Conservation (phyloP, 768 basidiomycete species). For the Trametes cubensis region DNA sequence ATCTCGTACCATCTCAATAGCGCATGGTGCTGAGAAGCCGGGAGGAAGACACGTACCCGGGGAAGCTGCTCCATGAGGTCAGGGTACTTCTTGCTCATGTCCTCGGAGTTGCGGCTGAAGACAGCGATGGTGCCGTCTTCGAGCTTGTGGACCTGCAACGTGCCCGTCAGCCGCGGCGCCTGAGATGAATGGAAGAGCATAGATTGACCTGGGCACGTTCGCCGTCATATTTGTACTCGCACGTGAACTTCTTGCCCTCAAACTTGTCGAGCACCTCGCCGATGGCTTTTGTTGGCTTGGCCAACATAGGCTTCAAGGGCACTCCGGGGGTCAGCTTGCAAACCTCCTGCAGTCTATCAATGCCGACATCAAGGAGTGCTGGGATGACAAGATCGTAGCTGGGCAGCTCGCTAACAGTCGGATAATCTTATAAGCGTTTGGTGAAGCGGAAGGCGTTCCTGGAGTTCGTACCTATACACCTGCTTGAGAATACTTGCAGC, state of each 20-base stretch:
- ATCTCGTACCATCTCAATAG: neutral
- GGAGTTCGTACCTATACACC: slow-evolving; percentile 77
- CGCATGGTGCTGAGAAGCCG: no score
- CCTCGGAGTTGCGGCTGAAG: slow-evolving; percentile 97
- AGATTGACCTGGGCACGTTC: slow-evolving; percentile 84
- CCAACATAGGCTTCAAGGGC: slow-evolving; percentile 97
- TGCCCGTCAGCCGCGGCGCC: neutral
- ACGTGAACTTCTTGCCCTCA: slow-evolving; percentile 93
- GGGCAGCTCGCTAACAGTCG: slow-evolving; percentile 75
- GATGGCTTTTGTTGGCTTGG: slow-evolving; percentile 98
- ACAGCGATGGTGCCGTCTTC: slow-evolving; percentile 84
- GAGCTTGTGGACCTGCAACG: slow-evolving; percentile 72
- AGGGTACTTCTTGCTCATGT: slow-evolving; percentile 99
- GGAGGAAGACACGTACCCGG: slow-evolving; percentile 49
- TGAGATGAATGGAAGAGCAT: neutral
- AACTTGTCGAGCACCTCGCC: slow-evolving; percentile 96
- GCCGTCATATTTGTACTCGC: slow-evolving; percentile 99
- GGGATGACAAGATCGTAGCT: slow-evolving; percentile 92
- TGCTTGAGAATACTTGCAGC: slow-evolving; percentile 78
- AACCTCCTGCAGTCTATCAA: slow-evolving; percentile 63
- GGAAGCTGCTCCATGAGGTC: slow-evolving; percentile 96
- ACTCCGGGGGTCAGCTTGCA: slow-evolving; percentile 96
- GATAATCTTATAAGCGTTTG: neutral
- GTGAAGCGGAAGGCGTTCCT: no score
- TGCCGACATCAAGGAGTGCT: slow-evolving; percentile 78